Conservation (phyloP, 495 filamentous ascomycete species). For the Daldinia decipiens region DNA sequence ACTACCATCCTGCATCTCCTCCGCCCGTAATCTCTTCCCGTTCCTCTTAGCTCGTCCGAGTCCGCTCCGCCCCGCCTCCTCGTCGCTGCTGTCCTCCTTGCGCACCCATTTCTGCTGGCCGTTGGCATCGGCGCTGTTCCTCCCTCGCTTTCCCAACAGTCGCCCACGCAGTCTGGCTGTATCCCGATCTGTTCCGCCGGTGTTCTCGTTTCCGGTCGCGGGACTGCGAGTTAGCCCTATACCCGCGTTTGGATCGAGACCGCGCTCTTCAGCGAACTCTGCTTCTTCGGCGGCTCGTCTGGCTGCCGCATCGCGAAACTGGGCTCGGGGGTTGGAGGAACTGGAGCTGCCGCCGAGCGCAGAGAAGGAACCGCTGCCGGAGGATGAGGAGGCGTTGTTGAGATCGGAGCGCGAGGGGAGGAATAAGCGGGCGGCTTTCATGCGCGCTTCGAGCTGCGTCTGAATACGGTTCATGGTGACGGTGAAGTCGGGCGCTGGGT, state of each 20-base stretch:
- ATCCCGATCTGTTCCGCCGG: slow-evolving; percentile 20
- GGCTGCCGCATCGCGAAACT: slow-evolving; percentile 6
- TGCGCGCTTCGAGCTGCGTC: slow-evolving; percentile 41
- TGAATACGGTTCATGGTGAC: slow-evolving; percentile 53
- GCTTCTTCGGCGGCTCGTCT: slow-evolving; percentile 31
- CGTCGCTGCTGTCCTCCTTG: slow-evolving; percentile 62
- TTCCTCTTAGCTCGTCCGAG: slow-evolving; percentile 59
- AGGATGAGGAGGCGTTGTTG: slow-evolving; percentile 19
- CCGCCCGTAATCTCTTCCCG: slow-evolving; percentile 40
- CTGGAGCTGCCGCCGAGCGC: slow-evolving; percentile 43
- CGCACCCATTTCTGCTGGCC: slow-evolving; percentile 32
- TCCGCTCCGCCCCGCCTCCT: slow-evolving; percentile 69
- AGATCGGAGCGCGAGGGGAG: slow-evolving; percentile 28
- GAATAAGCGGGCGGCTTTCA: slow-evolving; percentile 39
- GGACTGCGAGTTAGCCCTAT: slow-evolving; percentile 42
- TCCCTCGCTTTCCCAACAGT: slow-evolving; percentile 47
- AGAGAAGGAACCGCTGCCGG: slow-evolving; percentile 45
- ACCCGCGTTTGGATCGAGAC: slow-evolving; percentile 52
- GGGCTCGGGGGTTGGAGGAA: slow-evolving; percentile 4
- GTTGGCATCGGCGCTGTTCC: slow-evolving; percentile 5
- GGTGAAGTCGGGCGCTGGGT: slow-evolving; percentile 50
- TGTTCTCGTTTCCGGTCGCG: slow-evolving; percentile 4
- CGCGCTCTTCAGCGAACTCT: slow-evolving; percentile 44
- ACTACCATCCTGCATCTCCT: slow-evolving; percentile 14
- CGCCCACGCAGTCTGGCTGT: slow-evolving; percentile 44